Evolutionary conservation across 352 stramenopile species (phyloP).

Genomic region (Pythium monospermum): DNA sequence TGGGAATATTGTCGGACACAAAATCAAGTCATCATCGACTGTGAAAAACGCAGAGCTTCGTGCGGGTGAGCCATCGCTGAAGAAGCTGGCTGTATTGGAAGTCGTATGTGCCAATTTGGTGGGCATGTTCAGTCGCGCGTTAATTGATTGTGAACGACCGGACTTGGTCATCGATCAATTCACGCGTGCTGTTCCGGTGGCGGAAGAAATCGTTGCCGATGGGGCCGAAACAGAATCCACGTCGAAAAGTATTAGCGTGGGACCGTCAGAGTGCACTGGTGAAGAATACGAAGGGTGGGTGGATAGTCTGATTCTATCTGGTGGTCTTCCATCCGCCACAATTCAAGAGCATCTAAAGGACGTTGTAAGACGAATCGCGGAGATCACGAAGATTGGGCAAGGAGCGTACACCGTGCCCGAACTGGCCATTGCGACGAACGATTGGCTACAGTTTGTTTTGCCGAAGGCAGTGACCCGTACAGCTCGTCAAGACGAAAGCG

Average conservation of each 20-base stretch:
- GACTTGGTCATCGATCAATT: conserved; percentile 57
- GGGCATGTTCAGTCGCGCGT: conserved; percentile 57
- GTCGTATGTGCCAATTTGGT: conserved; percentile 74
- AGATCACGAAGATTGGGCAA: conserved; percentile 28
- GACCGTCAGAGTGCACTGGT: conserved; percentile 55
- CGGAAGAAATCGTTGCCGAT: conserved; percentile 40
- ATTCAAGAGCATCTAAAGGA: conserved; percentile 65
- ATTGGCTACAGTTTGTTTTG: conserved; percentile 57
- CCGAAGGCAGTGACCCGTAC: conserved; percentile 34
- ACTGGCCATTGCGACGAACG: conserved; percentile 39
- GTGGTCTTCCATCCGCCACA: conserved; percentile 51
- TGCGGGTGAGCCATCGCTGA: neutral
- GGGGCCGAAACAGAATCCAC: conserved; percentile 21
- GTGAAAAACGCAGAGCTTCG: neutral
- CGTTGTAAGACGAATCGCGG: conserved; percentile 37
- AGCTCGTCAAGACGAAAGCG: neutral
- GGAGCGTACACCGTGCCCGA: conserved; percentile 1
- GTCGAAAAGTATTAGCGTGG: neutral
- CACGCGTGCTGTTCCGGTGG: conserved; percentile 11
- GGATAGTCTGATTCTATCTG: conserved; percentile 61
- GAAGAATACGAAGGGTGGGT: conserved; percentile 85
- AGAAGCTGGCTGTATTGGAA: conserved; percentile 61
- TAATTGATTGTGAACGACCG: conserved; percentile 53
- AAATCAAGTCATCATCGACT: conserved; percentile 27
- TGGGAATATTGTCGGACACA: conserved; percentile 74